Base-by-base conservation (phyloP, 176 grass and related monocot genomes). In the Cenchrus americanus region DNA sequence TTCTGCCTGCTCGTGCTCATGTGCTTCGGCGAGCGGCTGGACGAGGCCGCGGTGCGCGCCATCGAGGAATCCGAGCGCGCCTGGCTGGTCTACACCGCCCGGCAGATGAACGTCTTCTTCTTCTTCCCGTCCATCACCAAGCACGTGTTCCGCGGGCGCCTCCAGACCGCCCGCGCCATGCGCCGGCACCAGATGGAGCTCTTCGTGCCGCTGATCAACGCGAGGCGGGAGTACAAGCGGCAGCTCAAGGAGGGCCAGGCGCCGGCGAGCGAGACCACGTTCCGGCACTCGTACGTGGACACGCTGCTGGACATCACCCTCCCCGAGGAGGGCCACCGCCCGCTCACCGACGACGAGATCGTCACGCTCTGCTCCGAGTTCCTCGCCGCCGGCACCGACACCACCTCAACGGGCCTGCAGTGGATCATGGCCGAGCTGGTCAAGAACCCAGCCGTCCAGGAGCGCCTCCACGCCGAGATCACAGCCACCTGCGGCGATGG, bases 381-480 rank as follows among this genome's bases (percentile, higher is more conserved):
- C 74, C 66, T 94, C 12, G 88, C 10, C 75, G 89, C 79, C 41
- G 92, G 92, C 24, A 92, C 90, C 14, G 89, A 94, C 84, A 85
- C 87, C 7, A 94, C 92, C 11, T 83, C 87, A 62, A 94, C 92
- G 14, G 84, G 81, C 14, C 47, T 94, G 30, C 77, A 92, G 73
- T 94, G 92, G 92, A 94, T 94, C 84, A 92, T 92, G 92, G 92
- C 92, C 21, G 84, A 94, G 73, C 92, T 94, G 0, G 89, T 94
- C 46, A 92, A 87, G 87, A 84, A 92, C 81, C 89, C 82, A 48
- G 10, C 50, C 27, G 73, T 85, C 14, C 92, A 94, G 30, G 54
- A 76, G 1, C 79, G 77, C n/a, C 84, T 94, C 11, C 76, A 70
- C 41, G 6, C 49, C 32, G 92, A 89, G 87, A 92, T 94, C 70